Evolutionary conservation across 768 basidiomycete genomes (phyloP), one percentile per base, ranked within the genome.

Genomic region (Tylopilus plumbeoviolaceoides): DNA sequence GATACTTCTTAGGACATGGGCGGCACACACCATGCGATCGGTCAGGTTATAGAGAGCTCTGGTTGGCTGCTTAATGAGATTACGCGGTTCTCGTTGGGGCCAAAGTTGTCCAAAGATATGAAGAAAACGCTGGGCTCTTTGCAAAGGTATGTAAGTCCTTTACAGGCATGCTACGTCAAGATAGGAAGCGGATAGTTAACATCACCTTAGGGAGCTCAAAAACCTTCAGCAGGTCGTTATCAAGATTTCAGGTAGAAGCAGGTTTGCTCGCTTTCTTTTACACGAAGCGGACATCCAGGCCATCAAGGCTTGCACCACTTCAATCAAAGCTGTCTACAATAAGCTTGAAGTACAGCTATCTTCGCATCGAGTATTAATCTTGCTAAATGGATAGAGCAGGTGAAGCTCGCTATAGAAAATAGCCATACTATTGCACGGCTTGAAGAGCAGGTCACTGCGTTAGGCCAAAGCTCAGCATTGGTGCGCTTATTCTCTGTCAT

Each of bases 21-120:
- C 0, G 60, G 60, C 4, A 31, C 41, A 5, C 60, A 61, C 30
- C 60, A 61, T 33, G 36, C 42, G n/a, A 59, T 56, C 14, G 20
- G 15, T 17, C 50, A 55, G 27, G 50, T 62, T 17, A 20, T 61
- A 7, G 56, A 62, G 33, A 21, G 31, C 17, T 55, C 60, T 23
- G 60, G 53, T 10, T 55, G 50, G 48, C 14, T 61, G 12, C 53
- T 61, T 8, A 40, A 62, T 0, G 56, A 50, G 18, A 62, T 59
- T 9, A 36, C 44, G 0, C 47, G 27, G 31, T 41, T 41, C 14
- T 50, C 30, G 14, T 28, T 23, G 38, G 9, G 12, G 14, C 39
- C 40, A 5, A 25, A 39, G 14, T 2, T 59, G 1, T 38, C 57
- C 17, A 44, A 0, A 15, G 44, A 46, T 41, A 59, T 48, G 51